These are phyloP conservation scores for Talaromyces funiculosus DNA, from an alignment of 2,329 filamentous ascomycete species.

Conservation along the genomic window DNA sequence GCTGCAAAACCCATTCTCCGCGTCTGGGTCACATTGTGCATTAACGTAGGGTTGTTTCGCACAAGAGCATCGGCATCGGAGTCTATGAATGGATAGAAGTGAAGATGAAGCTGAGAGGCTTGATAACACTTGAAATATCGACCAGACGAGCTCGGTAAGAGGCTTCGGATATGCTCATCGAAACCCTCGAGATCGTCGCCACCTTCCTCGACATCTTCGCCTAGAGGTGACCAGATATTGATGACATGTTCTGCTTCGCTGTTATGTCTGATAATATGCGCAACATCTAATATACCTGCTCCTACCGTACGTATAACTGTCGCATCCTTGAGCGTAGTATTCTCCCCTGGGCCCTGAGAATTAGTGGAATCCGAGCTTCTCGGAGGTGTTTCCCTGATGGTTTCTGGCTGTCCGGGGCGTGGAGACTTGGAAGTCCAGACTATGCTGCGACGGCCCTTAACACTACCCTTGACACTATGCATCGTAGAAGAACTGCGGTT, in stretches of 20 bases:
- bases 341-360: slow-evolving; percentile 20
- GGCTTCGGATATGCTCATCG: slow-evolving; percentile 64
- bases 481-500: slow-evolving; percentile 23
- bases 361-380: slow-evolving; percentile 21
- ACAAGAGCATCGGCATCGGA: slow-evolving; percentile 75
- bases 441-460: slow-evolving; percentile 37
- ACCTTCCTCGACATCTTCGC: slow-evolving; percentile 53
- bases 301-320: slow-evolving; percentile 64
- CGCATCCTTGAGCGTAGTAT: slow-evolving; percentile 28
- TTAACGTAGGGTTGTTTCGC: slow-evolving; percentile 77
- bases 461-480: slow-evolving; percentile 31
- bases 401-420: slow-evolving; percentile 26
- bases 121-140: slow-evolving; percentile 67
- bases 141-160: slow-evolving; percentile 68
- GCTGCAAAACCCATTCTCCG: slow-evolving; percentile 91
- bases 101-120: slow-evolving; percentile 72
- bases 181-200: slow-evolving; percentile 60
- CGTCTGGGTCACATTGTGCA: slow-evolving; percentile 75
- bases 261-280: slow-evolving; percentile 64
- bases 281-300: slow-evolving; percentile 71
- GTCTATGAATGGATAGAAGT: slow-evolving; percentile 70
- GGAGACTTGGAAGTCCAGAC: slow-evolving; percentile 39
- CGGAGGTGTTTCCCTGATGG: slow-evolving; percentile 26
- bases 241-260: slow-evolving; percentile 71
- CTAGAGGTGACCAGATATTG: slow-evolving; percentile 66